Base-by-base conservation (phyloP, 2,329 filamentous ascomycete species). In the Colletotrichum orchidophilum region DNA sequence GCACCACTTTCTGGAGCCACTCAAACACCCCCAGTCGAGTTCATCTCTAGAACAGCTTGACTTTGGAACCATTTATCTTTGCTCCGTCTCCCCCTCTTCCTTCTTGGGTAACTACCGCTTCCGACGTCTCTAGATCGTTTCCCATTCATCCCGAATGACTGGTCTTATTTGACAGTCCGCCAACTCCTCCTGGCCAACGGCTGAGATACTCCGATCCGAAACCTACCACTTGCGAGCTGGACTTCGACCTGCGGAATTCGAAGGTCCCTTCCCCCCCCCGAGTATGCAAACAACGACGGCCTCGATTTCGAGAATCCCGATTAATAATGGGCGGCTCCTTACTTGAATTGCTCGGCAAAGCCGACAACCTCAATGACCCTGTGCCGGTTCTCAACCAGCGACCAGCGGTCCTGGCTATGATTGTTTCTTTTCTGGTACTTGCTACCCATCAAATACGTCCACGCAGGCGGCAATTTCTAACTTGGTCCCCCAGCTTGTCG, bases 341-440 rank as follows among this genome's bases (percentile, higher is more conserved):
- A 31, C 50, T 73, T 8, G 70, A 71, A 24, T 50, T 74, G 29
- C 55, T 75, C 54, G 74, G 73, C 60, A 63, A 66, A 67, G 33
- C 69, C 64, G 65, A 75, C 50, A 75, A 75, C 46, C 58, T 75
- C 46, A 50, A 31, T 8, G 73, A 75, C 18, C 73, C 74, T 11
- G 46, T 42, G 24, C 74, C 73, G 27, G 12, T 57, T 4, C 49
- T 75, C 21, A 75, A 75, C 53, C 52, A 60, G 12, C 49, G 33
- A 39, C 7, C 66, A 6, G 67, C 72, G 12, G 61, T 74, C 12
- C 66, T 74, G 46, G 73, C 67, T 9, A 53, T 75, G 57, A 62
- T 73, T 15, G 68, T 74, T 9, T 70, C 74, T 0, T 74, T 75
- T 11, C 54, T 75, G 31, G 31, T 74, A 42, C 13, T 63, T 6